Conservation (phyloP, 495 filamentous ascomycete genomes). For the Platismatia glauca region DNA sequence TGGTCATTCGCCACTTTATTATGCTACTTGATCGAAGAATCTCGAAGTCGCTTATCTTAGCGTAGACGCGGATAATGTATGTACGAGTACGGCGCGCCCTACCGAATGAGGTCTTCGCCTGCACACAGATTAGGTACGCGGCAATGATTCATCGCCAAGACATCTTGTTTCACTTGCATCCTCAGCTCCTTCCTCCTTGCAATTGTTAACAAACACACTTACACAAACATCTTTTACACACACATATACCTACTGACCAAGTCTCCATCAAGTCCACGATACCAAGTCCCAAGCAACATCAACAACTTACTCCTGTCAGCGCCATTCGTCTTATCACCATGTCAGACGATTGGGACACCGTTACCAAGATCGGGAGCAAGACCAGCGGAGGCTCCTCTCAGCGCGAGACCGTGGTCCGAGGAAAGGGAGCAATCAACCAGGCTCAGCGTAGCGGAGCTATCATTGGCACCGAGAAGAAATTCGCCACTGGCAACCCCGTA, state of each 20-base stretch:
- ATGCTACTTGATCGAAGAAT: background rate
- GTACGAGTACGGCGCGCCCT: too few species aligned
- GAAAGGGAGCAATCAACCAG: slow-evolving; percentile 81
- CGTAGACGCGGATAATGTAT: too few species aligned
- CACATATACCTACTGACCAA: background rate
- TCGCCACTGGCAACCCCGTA: slow-evolving; percentile 64
- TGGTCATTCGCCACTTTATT: background rate
- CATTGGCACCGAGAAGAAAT: slow-evolving; percentile 86
- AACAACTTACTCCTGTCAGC: background rate
- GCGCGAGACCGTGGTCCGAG: slow-evolving; percentile 80
- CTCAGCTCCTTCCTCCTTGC: background rate
- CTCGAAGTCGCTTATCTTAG: slow-evolving; percentile 11
- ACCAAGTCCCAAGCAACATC: background rate
- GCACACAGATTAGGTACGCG: too few species aligned
- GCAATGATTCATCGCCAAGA: slow-evolving; percentile 11
- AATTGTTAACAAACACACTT: background rate
- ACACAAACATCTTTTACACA: slow-evolving; percentile 1
- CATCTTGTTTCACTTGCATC: slow-evolving; percentile 1
- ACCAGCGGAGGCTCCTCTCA: slow-evolving; percentile 50
- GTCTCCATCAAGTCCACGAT: slow-evolving; percentile 1
- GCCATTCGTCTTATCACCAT: slow-evolving; percentile 31
- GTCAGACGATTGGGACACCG: slow-evolving; percentile 73
- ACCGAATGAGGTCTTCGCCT: too few species aligned
- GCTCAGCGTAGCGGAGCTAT: slow-evolving; percentile 70
- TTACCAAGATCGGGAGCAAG: slow-evolving; percentile 90